A percentile compares a stretch with the other conserved stretches of the same genome.
Conservation (phyloP, 2,329 filamentous ascomycete genomes). For the Colletotrichum spinosum region DNA sequence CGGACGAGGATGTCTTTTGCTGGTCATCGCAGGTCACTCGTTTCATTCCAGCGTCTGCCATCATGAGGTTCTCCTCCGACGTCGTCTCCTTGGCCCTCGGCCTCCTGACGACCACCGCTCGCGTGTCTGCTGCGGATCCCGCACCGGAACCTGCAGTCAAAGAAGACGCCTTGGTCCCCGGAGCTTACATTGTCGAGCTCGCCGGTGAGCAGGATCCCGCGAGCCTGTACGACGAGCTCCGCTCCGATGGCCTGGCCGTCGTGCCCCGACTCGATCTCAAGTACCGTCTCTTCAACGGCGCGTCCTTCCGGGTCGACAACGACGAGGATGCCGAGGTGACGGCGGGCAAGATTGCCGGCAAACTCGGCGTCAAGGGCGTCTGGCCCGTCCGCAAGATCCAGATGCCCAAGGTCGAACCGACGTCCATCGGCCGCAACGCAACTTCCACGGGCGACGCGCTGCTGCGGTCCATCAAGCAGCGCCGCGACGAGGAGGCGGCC, state of each 20-base stretch:
- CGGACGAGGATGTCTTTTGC: too few relatives aligned
- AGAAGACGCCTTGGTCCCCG: slow-evolving; percentile 35
- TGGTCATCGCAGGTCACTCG: slow-evolving; percentile 19
- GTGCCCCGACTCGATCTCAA: slow-evolving; percentile 40
- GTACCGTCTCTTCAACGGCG: slow-evolving; percentile 43
- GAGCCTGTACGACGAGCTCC: slow-evolving; percentile 38
- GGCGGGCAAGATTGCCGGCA: slow-evolving; percentile 39
- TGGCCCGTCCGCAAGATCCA: slow-evolving; percentile 45
- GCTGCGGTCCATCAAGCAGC: slow-evolving; percentile 7
- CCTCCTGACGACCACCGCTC: slow-evolving; percentile 15
- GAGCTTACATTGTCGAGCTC: slow-evolving; percentile 44
- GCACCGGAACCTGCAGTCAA: not conserved
- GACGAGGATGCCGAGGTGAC: slow-evolving; percentile 42
- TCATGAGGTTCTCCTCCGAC: slow-evolving; percentile 28
- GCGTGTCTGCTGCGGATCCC: slow-evolving; percentile 6
- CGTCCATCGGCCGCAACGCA: slow-evolving; percentile 37
- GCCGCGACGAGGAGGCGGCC: not conserved
- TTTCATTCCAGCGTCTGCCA: slow-evolving; percentile 21
- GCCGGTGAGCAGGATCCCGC: slow-evolving; percentile 34
- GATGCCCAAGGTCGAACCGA: slow-evolving; percentile 36
- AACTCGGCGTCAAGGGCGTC: slow-evolving; percentile 42
- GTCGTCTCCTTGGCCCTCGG: slow-evolving; percentile 12
- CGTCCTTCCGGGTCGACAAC: slow-evolving; percentile 42
- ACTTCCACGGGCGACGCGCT: slow-evolving; percentile 33
- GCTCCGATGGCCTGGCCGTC: slow-evolving; percentile 34